Percentiles rank a stretch among this genome's conserved stretches.
These are phyloP conservation scores for Dactylonectria estremocensis DNA, from an alignment of 2,329 filamentous ascomycete genomes.

Conservation along the genomic window DNA sequence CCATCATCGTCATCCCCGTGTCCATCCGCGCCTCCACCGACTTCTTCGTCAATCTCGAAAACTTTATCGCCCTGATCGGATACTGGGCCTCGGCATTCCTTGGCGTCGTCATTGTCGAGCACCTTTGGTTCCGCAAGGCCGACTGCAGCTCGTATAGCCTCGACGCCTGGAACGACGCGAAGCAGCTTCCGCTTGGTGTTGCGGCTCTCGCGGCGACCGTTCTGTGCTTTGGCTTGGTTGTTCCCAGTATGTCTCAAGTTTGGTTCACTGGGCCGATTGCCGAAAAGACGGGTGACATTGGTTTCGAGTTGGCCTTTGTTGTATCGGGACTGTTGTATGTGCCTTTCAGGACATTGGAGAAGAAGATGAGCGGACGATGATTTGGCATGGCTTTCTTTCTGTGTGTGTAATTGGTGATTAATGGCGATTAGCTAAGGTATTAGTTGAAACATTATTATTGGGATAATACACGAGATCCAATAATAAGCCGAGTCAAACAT, in stretches of 20 bases:
- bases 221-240: slow-evolving; percentile 60
- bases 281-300: slow-evolving; percentile 69
- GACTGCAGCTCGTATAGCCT: slow-evolving; percentile 58
- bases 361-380: slow-evolving; percentile 36
- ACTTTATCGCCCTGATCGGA: slow-evolving; percentile 60
- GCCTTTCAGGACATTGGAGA: slow-evolving; percentile 58
- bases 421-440: too few relatives aligned
- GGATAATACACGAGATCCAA: too few relatives aligned
- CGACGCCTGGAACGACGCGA: slow-evolving; percentile 59
- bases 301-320: slow-evolving; percentile 72
- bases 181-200: slow-evolving; percentile 56
- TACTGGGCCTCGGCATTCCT: slow-evolving; percentile 61
- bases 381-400: neutral
- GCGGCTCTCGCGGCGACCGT: slow-evolving; percentile 59
- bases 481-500: too few relatives aligned
- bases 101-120: slow-evolving; percentile 56
- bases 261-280: slow-evolving; percentile 72
- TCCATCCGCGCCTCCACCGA: slow-evolving; percentile 55
- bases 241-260: slow-evolving; percentile 68
- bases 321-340: slow-evolving; percentile 57
- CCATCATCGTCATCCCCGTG: slow-evolving; percentile 57
- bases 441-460: too few relatives aligned
- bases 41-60: slow-evolving; percentile 58
- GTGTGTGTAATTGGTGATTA: neutral
- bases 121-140: slow-evolving; percentile 57